Evolutionary conservation across 2,329 filamentous ascomycete genomes (phyloP), one percentile per base, ranked within the genome.

Genomic region (Botrytis byssoidea): DNA sequence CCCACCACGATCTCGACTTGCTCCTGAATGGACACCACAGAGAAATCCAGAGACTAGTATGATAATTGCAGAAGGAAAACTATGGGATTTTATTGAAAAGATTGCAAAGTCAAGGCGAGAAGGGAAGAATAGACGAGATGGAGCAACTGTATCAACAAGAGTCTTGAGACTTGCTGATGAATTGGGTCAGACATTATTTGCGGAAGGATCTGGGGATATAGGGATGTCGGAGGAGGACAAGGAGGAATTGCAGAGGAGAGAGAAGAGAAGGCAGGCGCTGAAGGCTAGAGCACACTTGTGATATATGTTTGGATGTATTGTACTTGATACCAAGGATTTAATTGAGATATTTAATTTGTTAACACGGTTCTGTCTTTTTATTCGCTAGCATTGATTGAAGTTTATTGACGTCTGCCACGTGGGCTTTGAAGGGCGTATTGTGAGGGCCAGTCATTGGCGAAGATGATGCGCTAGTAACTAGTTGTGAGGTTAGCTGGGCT

Each of bases 91-190:
- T 79, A 95, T 92, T 7, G 94, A 97, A 82, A 88, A 91, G 80
- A 97, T 99, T 76, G 93, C 94, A 12, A 87, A 89, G 68, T 93
- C 90, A 63, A 87, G 96, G 46, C 87, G 95, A 61, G 96, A 98
- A 84, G 96, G 96, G 14, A 99, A 98, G 88, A 98, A 98, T 81
- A 86, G 96, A 35, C 88, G 95, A n/a, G 96, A 99, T 81, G 95
- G 95, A 20, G 93, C 92, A 1, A 97, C 94, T 0, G 95, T 98
- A 4, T 92, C 91, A 78, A 92, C 88, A 20, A 87, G 96, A 32
- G 95, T 99, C 18, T 83, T 98, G 55, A 85, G 86, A 10, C 86
- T 98, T 77, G 91, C 92, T 14, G 94, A 97, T 79, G 82, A 87
- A 65, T 86, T 97, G 16, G 95, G 94, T 0, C 83, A 85, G 70